Percentiles rank a stretch among this genome's conserved stretches.
Conservation (phyloP, 306 rosid genomes). For the Ziziphus jujuba region DNA sequence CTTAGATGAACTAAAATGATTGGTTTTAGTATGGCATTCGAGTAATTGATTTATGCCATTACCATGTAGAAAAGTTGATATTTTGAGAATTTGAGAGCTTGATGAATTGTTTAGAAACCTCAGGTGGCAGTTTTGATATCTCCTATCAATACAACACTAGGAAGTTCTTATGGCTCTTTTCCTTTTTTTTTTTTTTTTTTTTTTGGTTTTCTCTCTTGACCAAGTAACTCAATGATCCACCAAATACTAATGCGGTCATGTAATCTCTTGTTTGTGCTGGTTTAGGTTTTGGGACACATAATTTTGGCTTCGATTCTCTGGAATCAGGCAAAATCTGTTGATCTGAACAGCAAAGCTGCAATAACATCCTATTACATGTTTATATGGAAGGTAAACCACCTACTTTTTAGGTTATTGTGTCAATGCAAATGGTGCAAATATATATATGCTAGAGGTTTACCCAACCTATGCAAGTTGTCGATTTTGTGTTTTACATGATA, state of each 20-base stretch:
- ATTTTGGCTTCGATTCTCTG: constrained; percentile 66
- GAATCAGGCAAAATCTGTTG: constrained; percentile 78
- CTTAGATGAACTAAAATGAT: background rate
- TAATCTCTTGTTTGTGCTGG: constrained; percentile 29
- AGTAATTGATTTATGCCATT: too few species aligned
- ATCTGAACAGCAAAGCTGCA: constrained; percentile 78
- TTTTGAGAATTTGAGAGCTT: constrained; percentile 3
- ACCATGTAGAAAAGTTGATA: background rate
- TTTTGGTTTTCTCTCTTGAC: background rate
- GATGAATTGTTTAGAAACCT: constrained; percentile 27
- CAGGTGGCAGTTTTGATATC: background rate
- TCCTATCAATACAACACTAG: background rate
- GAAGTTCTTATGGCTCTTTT: background rate
- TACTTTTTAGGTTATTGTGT: background rate
- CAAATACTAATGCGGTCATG: constrained; percentile 14
- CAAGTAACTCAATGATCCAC: constrained; percentile 6
- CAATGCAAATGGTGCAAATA: background rate
- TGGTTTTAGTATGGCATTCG: constrained; percentile 4
- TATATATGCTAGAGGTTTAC: background rate
- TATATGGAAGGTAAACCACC: constrained; percentile 80
- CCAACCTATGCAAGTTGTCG: background rate
- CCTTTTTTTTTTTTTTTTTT: background rate
- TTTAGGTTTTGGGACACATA: constrained; percentile 73
- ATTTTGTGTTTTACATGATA: too few species aligned
- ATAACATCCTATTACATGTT: constrained; percentile 94